Evolutionary conservation across 2,329 filamentous ascomycete genomes (phyloP).

Genomic region (Periconia sp.): DNA sequence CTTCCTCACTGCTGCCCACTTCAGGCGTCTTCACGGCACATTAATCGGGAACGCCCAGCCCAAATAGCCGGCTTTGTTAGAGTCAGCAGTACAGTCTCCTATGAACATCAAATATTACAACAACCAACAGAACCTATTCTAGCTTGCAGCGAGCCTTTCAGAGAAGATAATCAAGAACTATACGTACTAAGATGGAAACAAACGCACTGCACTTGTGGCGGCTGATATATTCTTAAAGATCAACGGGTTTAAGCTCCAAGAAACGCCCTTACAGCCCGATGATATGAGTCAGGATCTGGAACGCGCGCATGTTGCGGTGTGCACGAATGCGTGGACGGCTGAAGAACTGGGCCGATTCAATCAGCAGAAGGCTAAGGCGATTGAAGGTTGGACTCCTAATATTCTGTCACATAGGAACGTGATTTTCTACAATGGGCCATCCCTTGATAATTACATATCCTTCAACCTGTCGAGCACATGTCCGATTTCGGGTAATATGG

Average conservation of each 20-base stretch:
- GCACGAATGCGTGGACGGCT: slow-evolving; percentile 13
- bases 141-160: slow-evolving; percentile 32
- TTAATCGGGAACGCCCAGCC: slow-evolving; percentile 9
- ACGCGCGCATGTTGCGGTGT: slow-evolving; percentile 13
- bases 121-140: slow-evolving; percentile 28
- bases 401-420: slow-evolving; percentile 1
- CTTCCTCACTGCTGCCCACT: too few species aligned
- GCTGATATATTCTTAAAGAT: slow-evolving; percentile 39
- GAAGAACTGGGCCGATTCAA: slow-evolving; percentile 15
- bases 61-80: slow-evolving; percentile 26
- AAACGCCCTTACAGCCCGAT: slow-evolving; percentile 3
- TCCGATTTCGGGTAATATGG: slow-evolving; percentile 11
- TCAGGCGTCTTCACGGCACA: slow-evolving; percentile 11
- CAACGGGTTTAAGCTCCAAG: slow-evolving; percentile 32
- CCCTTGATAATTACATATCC: slow-evolving; percentile 11
- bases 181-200: slow-evolving; percentile 38
- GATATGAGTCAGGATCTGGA: slow-evolving; percentile 2
- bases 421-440: neutral
- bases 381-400: slow-evolving; percentile 2
- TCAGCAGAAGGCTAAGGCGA: slow-evolving; percentile 2
- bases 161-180: slow-evolving; percentile 42
- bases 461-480: slow-evolving; percentile 12
- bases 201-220: slow-evolving; percentile 36
- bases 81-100: slow-evolving; percentile 33
- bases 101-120: slow-evolving; percentile 33